Base-by-base conservation (phyloP, 768 basidiomycete species). In the Kwoniella bestiolae region DNA sequence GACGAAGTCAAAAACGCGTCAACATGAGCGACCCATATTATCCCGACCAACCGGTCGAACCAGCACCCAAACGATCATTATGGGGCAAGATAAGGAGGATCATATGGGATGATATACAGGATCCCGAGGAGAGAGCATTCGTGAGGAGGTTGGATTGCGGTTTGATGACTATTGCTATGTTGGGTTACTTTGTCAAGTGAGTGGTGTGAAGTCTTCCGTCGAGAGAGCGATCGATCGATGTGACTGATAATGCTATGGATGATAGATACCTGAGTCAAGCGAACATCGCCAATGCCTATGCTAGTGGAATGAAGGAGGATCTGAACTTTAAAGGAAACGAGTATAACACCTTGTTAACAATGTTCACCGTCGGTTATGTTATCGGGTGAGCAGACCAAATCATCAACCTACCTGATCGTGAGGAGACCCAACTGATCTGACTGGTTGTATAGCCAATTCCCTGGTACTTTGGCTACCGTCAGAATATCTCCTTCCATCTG, bases 281-380 rank as follows among this genome's bases (percentile, higher is more conserved):
- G 2, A 66, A 52, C 21, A 47, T 65, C 38, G 32, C 58, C 8
- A 66, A 68, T 29, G 70, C 70, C 11, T 71, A 71, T 51, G 71
- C 66, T 0, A 63, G 64, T 6, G 75, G 75, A 14, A 70, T 75
- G 68, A 66, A 71, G 34, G 74, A 72, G 35, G 71, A 61, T 29
- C 60, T 75, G 25, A 45, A 70, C 60, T 62, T 75, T 32, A 47
- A 58, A 28, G 71, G 71, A 7, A 66, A 72, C 38, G 57, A 75
- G 56, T 72, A 72, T 50, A 70, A 66, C 28, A 52, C 46, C 21
- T 32, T 61, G 21, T 45, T 55, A 9, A 66, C 58, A 26, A 53
- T 59, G 57, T 59, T 60, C 44, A 60, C 47, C 3, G 57, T 60
- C 23, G 59, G 45, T n/a, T 41, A 67, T 56, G 41, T 67, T 25